These are phyloP conservation scores for Cyberlindnera americana DNA, from an alignment of 805 yeast species.

Conservation along the genomic window DNA sequence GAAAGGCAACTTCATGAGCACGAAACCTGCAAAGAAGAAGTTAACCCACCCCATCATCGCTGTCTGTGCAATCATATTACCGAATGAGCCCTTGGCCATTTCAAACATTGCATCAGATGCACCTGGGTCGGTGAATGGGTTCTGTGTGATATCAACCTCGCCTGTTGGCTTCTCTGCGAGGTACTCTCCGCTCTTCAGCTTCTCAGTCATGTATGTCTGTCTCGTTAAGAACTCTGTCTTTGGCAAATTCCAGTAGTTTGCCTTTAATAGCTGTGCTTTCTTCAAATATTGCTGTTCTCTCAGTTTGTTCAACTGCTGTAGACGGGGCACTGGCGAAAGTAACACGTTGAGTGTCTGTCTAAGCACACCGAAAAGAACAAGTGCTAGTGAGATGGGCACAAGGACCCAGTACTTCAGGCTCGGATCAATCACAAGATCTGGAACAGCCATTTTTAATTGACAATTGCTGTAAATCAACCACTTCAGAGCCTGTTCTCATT, in stretches of 20 bases:
- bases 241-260: constrained; percentile 50
- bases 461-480: too few relatives aligned
- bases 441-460: constrained; percentile 34
- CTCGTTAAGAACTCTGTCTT: constrained; percentile 50
- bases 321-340: constrained; percentile 52
- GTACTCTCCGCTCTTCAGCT: constrained; percentile 45
- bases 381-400: constrained; percentile 82
- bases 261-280: constrained; percentile 55
- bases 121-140: constrained; percentile 69
- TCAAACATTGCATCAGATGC: constrained; percentile 69
- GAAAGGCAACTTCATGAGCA: constrained; percentile 85
- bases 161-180: constrained; percentile 41
- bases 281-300: constrained; percentile 63
- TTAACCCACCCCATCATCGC: constrained; percentile 95
- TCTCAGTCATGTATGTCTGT: constrained; percentile 43
- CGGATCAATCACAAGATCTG: constrained; percentile 72
- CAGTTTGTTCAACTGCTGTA: constrained; percentile 45
- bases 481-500: too few relatives aligned
- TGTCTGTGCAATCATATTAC: constrained; percentile 88
- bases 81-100: constrained; percentile 77
- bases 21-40: constrained; percentile 87
- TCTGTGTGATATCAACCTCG: constrained; percentile 36
- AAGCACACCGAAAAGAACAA: constrained; percentile 82
- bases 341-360: constrained; percentile 65
- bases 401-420: constrained; percentile 85